phyloP scores from a whole-genome alignment of 768 basidiomycete genomes.

The Rhodotorula graminis region DNA sequence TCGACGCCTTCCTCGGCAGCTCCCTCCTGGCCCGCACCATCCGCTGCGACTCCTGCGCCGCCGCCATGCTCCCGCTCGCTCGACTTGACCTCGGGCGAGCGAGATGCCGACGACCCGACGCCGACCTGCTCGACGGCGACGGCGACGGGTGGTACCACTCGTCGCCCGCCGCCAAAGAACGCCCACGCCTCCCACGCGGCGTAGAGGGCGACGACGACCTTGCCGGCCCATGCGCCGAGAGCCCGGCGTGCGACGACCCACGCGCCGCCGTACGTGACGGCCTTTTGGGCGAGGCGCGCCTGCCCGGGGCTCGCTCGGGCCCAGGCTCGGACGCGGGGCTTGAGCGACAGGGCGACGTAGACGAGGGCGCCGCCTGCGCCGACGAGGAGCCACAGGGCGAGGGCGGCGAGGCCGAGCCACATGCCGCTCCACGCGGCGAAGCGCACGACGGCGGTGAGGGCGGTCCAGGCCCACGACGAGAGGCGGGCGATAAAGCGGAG shows the following conservation, averaged over 20 bases:
- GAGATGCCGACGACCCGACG: no score
- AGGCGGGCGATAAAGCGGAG: neutral
- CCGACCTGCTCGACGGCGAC: no score
- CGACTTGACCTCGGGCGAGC: no score
- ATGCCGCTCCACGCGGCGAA: neutral
- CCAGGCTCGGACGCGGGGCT: neutral
- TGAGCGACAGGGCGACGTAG: neutral
- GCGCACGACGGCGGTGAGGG: neutral
- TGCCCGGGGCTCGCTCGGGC: neutral
- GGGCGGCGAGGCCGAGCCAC: constrained; percentile 13
- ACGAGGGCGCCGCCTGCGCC: neutral
- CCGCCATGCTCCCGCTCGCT: no score
- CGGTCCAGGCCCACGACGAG: neutral
- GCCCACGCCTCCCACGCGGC: neutral
- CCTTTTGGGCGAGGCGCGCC: neutral
- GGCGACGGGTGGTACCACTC: neutral
- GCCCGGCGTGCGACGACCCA: neutral
- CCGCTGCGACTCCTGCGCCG: neutral
- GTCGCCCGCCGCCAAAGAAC: neutral
- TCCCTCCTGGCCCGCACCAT: neutral
- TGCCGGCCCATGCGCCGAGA: neutral
- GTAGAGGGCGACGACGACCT: neutral
- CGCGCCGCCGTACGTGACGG: neutral
- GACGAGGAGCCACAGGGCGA: constrained; percentile 2
- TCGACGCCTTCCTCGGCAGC: neutral